Evolutionary conservation across 2,329 filamentous ascomycete genomes (phyloP), one percentile per base, ranked within the genome.

Genomic region (Colletotrichum echinochloae): DNA sequence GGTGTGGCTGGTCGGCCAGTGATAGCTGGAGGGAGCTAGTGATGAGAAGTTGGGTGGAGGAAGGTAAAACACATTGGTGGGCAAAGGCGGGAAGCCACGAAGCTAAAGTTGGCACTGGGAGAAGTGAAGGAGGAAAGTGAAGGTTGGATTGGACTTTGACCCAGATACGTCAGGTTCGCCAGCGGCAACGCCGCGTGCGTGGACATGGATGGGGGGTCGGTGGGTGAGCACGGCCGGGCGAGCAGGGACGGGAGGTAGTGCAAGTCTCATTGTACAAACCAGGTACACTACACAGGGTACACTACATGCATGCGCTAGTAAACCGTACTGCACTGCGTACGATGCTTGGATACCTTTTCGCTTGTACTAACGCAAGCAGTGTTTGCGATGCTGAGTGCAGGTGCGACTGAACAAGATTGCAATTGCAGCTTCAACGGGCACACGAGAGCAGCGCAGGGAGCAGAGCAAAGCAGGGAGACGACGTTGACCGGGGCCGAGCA

Each of bases 21-120:
- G n/a, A n/a, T 72, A 69, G 66, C 57, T 65, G 49, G 52, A 37
- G 60, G 28, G 23, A 46, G 41, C 60, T 70, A 72, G 66, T 52
- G 49, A 66, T 70, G 54, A 60, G 62, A 75, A 76, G 74, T 77
- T 72, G 72, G 48, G 55, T 52, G 63, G 44, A 49, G 33, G 44
- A 37, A 41, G 16, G 44, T 49, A 41, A 54, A 65, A 55, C 39
- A 28, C 49, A 60, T 59, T 41, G 52, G 52, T 35, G 54, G 23
- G 65, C 55, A 56, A 56, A 56, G 55, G 51, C 26, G 37, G 49
- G 75, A 71, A 75, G 77, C 44, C 69, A 70, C 67, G 54, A 71
- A 60, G 68, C 48, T 49, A 63, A 66, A 35, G 59, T 46, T 55
- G 52, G 52, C 52, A 23, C 52, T 49, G 44, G 59, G 57, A 71